Evolutionary conservation across 257 asterid species (phyloP), one percentile per base, ranked within the genome.

Genomic region (Cruciata laevipes): DNA sequence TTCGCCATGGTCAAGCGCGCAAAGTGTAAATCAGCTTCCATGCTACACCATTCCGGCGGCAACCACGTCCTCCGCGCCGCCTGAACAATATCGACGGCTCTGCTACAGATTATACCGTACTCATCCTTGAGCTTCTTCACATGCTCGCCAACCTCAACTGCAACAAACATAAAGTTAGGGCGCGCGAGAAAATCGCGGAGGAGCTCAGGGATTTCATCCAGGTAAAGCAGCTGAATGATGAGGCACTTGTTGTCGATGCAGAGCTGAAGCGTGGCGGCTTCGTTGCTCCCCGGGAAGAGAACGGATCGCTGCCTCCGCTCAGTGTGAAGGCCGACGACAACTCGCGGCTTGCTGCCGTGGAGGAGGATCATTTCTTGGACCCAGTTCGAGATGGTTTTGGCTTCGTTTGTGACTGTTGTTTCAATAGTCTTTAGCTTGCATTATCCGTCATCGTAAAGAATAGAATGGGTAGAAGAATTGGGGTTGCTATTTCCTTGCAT

Each of bases 141-240:
- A 58, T 78, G 77, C 10, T 67, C 73, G 0, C 21, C 72, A 44
- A 74, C 77, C 58, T 74, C 79, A 23, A 74, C 79, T n/a, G 79
- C 79, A 7, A 78, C 82, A 17, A 69, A 70, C 3, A 69, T 71
- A 1, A 69, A 60, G 30, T 67, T 62, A 2, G 70, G 32, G 49
- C 37, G 18, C 5, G 17, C 9, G 7, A 70, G 60, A 40, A 78
- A 78, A 13, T n/a, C 61, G 37, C 51, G 38, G 3, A 78, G 68
- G 38, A 75, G 55, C 2, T 67, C 27, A 0, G 59, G 59, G 11
- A 53, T n/a, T 53, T 53, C 59, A 53, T 53, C 59, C 25, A 53
- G 1, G 27, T 53, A 18, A 1, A 53, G 25, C 0, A n/a, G 59
- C 59, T 53, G 59, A 1, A 53, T 53, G 59, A 53, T 53, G 4